These are phyloP conservation scores for Helotiales sp. DNA, from an alignment of 2,329 filamentous ascomycete species.

Conservation along the genomic window DNA sequence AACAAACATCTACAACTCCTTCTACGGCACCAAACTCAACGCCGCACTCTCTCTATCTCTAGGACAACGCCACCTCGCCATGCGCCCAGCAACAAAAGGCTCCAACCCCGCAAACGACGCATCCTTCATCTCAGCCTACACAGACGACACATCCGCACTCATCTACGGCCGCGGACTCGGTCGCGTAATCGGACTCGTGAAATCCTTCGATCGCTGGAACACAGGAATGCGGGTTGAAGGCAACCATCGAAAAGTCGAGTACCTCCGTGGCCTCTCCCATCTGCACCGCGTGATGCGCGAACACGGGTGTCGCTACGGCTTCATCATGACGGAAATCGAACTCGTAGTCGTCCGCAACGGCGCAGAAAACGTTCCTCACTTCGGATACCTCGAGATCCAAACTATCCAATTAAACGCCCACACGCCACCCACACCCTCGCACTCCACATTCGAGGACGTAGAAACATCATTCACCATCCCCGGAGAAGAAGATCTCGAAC, in stretches of 20 bases:
- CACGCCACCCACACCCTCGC: slow-evolving; percentile 16
- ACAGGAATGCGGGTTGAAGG: slow-evolving; percentile 87
- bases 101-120: slow-evolving; percentile 37
- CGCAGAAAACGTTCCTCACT: slow-evolving; percentile 41
- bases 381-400: slow-evolving; percentile 81
- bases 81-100: slow-evolving; percentile 32
- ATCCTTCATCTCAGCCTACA: slow-evolving; percentile 51
- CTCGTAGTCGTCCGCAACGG: slow-evolving; percentile 87
- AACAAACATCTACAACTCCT: slow-evolving; percentile 60
- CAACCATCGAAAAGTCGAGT: slow-evolving; percentile 83
- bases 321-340: slow-evolving; percentile 95
- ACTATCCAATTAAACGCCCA: slow-evolving; percentile 56
- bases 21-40: slow-evolving; percentile 87
- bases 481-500: slow-evolving; percentile 34
- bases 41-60: slow-evolving; percentile 77
- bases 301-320: slow-evolving; percentile 89
- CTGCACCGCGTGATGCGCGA: slow-evolving; percentile 92
- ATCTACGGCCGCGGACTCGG: slow-evolving; percentile 51
- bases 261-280: slow-evolving; percentile 82
- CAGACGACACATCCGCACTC: slow-evolving; percentile 49
- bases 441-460: slow-evolving; percentile 23
- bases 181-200: slow-evolving; percentile 80
- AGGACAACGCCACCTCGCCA: slow-evolving; percentile 56
- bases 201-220: slow-evolving; percentile 92
- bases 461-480: slow-evolving; percentile 28